Evolutionary conservation across 139 green algal genomes (phyloP), one percentile per base, ranked within the genome.

Genomic region (Chlorella sp.): DNA sequence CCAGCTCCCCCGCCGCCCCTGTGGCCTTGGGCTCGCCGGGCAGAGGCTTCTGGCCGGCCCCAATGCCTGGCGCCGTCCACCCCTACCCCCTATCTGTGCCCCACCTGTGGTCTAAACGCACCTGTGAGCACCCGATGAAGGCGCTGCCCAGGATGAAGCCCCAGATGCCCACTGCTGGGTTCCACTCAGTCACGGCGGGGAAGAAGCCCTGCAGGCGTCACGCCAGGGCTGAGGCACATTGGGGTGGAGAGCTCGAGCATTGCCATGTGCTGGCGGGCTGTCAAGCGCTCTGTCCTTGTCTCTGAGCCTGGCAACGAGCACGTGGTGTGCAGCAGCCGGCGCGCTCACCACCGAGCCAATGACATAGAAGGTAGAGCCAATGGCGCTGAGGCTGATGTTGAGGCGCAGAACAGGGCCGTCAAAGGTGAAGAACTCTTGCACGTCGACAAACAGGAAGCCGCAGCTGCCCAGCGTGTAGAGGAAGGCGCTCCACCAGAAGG

Each of bases 131-230:
- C 29, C 72, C 77, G 62, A 83, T 79, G 42, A 76, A 62, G 1
- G 73, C 65, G 2, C 72, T 76, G 24, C 72, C 77, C 3, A 69
- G 17, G 63, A 83, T 78, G 68, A 83, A 78, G 34, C 72, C 72
- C 77, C 77, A 82, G 22, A 75, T 49, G 32, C 77, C 77, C 5
- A 78, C 30, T 1, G 31, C 61, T 26, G 67, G 31, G 31, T 27
- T 66, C 55, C 51, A 74, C 2, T 67, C 67, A 30, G 27, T 55
- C 1, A 82, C 60, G 17, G 35, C 31, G 0, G 76, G 76, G 24
- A 82, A 69, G 66, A 82, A 82, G 10, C 76, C 76, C 76, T 82
- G 66, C n/a, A 35, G 5, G 62, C 27, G 31, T 5, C n/a, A n/a
- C n/a, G n/a, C n/a, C n/a, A n/a, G n/a, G n/a, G n/a, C n/a, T n/a